A percentile compares a stretch with the other conserved stretches of the same genome.
Conservation (phyloP, 2,329 filamentous ascomycete genomes). For the Moelleriella libera region DNA sequence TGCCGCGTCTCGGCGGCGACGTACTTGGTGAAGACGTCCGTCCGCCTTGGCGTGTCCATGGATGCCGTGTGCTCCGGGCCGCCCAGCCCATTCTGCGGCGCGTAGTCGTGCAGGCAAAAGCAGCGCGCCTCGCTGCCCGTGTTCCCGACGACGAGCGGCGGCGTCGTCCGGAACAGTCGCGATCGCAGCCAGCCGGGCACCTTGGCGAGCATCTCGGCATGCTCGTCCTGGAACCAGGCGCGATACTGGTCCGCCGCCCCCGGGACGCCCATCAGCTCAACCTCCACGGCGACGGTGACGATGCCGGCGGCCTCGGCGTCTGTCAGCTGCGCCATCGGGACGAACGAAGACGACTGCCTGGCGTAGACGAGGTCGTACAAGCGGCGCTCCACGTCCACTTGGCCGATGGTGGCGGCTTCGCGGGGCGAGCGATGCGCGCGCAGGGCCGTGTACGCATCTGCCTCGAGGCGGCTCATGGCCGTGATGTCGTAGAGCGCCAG, state of each 20-base stretch:
- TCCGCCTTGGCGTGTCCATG: conserved; percentile 46
- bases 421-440: conserved; percentile 41
- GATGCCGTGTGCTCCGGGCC: conserved; percentile 51
- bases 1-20: conserved; percentile 43
- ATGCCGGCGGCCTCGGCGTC: conserved; percentile 44
- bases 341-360: conserved; percentile 40
- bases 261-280: conserved; percentile 37
- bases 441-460: conserved; percentile 54
- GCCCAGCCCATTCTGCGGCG: conserved; percentile 49
- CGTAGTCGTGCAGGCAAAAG: conserved; percentile 60
- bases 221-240: conserved; percentile 64
- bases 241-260: conserved; percentile 37
- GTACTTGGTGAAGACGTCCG: conserved; percentile 42
- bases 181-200: conserved; percentile 69
- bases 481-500: conserved; percentile 73
- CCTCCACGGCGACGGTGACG: conserved; percentile 47
- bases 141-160: conserved; percentile 31
- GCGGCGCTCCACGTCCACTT: conserved; percentile 51
- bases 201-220: conserved; percentile 55
- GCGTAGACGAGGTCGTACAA: conserved; percentile 55
- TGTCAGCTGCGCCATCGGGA: conserved; percentile 43
- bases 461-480: conserved; percentile 56
- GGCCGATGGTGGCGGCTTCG: conserved; percentile 38
- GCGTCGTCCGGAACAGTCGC: conserved; percentile 53
- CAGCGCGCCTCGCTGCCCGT: conserved; percentile 34